Evolutionary conservation across 345 rosid species (phyloP), one percentile per base, ranked within the genome.

Genomic region (Acer saccharum): DNA sequence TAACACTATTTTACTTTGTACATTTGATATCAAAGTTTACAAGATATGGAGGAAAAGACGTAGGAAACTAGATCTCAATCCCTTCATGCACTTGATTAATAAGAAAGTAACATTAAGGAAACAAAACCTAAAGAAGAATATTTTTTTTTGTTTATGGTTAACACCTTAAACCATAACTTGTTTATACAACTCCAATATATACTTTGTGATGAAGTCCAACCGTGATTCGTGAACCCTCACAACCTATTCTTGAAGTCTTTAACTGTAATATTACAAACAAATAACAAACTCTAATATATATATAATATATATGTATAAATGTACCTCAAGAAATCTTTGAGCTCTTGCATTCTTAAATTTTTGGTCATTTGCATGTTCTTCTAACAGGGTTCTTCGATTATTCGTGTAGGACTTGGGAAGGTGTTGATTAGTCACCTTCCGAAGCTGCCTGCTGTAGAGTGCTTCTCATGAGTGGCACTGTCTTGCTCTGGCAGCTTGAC

Each of bases 401-500:
- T 78, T 52, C 21, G 3, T 54, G 69, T 41, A 63, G 64, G 32
- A 52, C 63, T 63, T 14, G 57, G 32, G 44, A 64, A 10, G 2
- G 2, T 12, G 44, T 67, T 23, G 64, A 60, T 79, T 20, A 61
- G 32, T 86, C 83, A 88, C 85, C 91, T 87, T 72, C 92, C 78
- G 84, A 93, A 91, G 85, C 94, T 91, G 71, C 82, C 83, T 55
- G 75, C 73, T n/a, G 82, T 80, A 13, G 87, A 68, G 41, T 81
- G 80, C 77, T 77, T 86, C 41, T 83, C 80, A 4, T 27, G 71
- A 23, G 69, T 48, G 21, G 82, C 85, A 35, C 69, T 85, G 18
- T 85, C 92, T 78, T 86, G 92, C 65, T 89, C 89, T 0, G 95
- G 97, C 78, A 92, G 78, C 88, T 90, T 95, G 60, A 93, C 97